Evolutionary conservation across 208 protist species (phyloP).

Genomic region (Acanthamoeba royreba): DNA sequence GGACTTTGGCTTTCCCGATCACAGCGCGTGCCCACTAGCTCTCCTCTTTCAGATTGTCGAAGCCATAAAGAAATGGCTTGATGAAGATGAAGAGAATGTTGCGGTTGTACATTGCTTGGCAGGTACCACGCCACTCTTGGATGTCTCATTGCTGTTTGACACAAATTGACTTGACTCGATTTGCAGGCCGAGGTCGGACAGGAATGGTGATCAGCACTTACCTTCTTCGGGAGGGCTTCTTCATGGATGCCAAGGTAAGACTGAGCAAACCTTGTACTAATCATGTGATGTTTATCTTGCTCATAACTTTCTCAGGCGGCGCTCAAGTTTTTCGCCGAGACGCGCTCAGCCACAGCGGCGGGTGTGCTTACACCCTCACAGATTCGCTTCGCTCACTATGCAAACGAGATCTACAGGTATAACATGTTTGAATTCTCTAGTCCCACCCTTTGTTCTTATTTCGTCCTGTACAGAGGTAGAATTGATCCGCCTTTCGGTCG

Average conservation of each 20-base stretch:
- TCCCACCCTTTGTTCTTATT: neutral
- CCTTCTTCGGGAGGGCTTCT: constrained; percentile 29
- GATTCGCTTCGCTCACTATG: neutral
- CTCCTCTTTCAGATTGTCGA: constrained; percentile 39
- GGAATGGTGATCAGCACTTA: constrained; percentile 51
- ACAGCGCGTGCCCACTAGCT: constrained; percentile 40
- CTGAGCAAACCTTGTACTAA: too few species aligned
- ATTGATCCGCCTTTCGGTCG: neutral
- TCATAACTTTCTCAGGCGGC: neutral
- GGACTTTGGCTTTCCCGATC: constrained; percentile 48
- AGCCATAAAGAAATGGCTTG: constrained; percentile 13
- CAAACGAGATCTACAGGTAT: constrained; percentile 7
- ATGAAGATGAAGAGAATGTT: constrained; percentile 46
- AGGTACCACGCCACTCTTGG: too few species aligned
- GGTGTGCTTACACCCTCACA: neutral
- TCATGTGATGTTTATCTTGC: too few species aligned
- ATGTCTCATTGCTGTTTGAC: too few species aligned
- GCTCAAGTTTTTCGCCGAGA: constrained; percentile 18
- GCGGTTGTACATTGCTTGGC: constrained; percentile 54
- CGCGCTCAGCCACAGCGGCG: neutral
- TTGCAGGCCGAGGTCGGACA: constrained; percentile 41
- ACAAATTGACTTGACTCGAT: too few species aligned
- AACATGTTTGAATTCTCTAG: too few species aligned
- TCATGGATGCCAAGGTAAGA: constrained; percentile 1
- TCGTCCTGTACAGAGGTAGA: neutral